Evolutionary conservation across 2,329 filamentous ascomycete genomes (phyloP).

Genomic region (Ophiostoma sp.): DNA sequence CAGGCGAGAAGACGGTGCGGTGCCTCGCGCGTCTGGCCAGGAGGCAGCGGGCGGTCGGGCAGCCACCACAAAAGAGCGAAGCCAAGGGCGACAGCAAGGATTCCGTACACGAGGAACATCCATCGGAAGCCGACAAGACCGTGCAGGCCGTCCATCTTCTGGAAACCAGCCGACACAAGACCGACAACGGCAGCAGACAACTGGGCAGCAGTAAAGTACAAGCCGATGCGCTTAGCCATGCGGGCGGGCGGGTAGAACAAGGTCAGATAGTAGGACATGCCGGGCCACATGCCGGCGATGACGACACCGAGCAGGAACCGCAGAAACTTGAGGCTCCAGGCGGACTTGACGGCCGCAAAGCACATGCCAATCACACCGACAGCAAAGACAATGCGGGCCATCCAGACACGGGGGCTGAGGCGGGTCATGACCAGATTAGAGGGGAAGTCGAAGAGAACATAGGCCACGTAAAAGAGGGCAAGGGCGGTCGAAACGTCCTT

Average conservation of each 20-base stretch:
- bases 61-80: slow-evolving; percentile 81
- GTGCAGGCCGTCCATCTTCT: slow-evolving; percentile 74
- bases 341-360: slow-evolving; percentile 72
- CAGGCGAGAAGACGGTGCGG: slow-evolving; percentile 51
- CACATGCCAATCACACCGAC: slow-evolving; percentile 79
- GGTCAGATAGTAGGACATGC: slow-evolving; percentile 88
- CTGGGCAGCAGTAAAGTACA: slow-evolving; percentile 81
- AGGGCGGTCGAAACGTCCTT: slow-evolving; percentile 79
- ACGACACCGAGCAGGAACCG: slow-evolving; percentile 80
- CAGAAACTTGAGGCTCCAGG: slow-evolving; percentile 85
- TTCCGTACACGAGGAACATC: slow-evolving; percentile 88
- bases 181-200: slow-evolving; percentile 85
- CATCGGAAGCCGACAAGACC: slow-evolving; percentile 79
- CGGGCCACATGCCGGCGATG: slow-evolving; percentile 91
- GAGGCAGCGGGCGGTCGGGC: slow-evolving; percentile 71
- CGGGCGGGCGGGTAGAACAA: slow-evolving; percentile 85
- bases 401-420: slow-evolving; percentile 81
- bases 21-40: slow-evolving; percentile 52
- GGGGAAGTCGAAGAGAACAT: slow-evolving; percentile 82
- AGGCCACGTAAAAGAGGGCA: slow-evolving; percentile 86
- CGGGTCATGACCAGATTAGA: slow-evolving; percentile 86
- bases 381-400: slow-evolving; percentile 83
- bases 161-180: slow-evolving; percentile 83
- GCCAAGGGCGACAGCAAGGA: slow-evolving; percentile 67
- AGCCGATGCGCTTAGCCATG: slow-evolving; percentile 80